Evolutionary conservation across 768 basidiomycete genomes (phyloP).

Genomic region (Kondoa subrosea): DNA sequence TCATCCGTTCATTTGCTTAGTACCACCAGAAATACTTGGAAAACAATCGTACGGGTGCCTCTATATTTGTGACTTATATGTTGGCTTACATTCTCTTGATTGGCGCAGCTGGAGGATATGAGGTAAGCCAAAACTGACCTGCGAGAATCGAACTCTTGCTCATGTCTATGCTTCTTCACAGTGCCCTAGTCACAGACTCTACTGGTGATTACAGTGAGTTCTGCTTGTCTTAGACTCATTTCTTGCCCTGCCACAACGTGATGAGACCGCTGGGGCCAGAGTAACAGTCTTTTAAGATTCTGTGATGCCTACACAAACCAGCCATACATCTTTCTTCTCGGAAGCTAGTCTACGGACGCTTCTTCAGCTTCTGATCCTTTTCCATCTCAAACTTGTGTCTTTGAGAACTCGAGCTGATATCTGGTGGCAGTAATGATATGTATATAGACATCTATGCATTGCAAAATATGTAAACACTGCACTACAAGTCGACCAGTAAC

Average conservation of each 20-base stretch:
- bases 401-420: not conserved
- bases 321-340: not conserved
- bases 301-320: not conserved
- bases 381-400: not conserved
- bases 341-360: not conserved
- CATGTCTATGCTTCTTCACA: constrained; percentile 28
- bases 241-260: not conserved
- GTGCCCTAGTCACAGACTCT: constrained; percentile 69
- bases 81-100: not conserved
- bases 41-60: constrained; percentile 43
- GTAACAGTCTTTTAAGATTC: not conserved
- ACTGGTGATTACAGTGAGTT: constrained; percentile 37
- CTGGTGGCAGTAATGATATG: not conserved
- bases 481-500: too few relatives aligned
- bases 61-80: not conserved
- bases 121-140: not conserved
- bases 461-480: not conserved
- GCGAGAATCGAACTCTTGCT: not conserved
- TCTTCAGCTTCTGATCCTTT: not conserved
- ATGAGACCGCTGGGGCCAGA: constrained; percentile 4
- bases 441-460: not conserved
- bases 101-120: not conserved
- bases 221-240: not conserved
- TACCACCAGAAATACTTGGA: constrained; percentile 32
- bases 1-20: not conserved